Evolutionary conservation across 2,329 filamentous ascomycete genomes (phyloP).

Genomic region (Stemphylium beticola): DNA sequence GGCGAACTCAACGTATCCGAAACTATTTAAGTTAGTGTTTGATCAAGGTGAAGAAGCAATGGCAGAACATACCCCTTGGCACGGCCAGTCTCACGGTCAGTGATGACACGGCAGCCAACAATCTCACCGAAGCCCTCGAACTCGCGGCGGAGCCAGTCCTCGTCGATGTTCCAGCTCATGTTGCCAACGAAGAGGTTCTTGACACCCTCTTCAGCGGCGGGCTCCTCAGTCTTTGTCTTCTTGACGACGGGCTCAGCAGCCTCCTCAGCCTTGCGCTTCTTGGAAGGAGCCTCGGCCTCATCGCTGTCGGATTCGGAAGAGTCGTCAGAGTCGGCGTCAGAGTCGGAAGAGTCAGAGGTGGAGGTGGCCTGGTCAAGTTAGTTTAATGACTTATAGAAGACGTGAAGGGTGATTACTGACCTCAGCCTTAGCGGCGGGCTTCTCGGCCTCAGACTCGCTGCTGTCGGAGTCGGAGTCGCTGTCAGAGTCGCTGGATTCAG

Average conservation of each 20-base stretch:
- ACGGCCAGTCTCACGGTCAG: conserved; percentile 78
- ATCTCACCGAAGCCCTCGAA: conserved; percentile 82
- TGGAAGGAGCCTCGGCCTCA: conserved; percentile 54
- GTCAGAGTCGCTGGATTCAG: conserved; percentile 46
- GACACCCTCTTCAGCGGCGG: conserved; percentile 54
- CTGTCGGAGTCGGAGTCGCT: conserved; percentile 28
- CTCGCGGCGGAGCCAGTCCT: conserved; percentile 78
- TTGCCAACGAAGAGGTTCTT: conserved; percentile 87
- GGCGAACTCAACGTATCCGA: conserved; percentile 90
- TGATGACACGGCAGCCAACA: conserved; percentile 77
- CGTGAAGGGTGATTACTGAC: conserved; percentile 35
- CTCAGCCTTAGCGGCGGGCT: conserved; percentile 34
- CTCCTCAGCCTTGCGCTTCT: conserved; percentile 72
- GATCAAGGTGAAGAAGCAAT: background rate
- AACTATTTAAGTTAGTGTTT: conserved; percentile 55
- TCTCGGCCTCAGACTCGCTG: conserved; percentile 38
- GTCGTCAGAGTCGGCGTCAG: conserved; percentile 47
- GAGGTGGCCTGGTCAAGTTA: conserved; percentile 35
- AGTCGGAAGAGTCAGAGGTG: conserved; percentile 19
- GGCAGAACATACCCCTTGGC: conserved; percentile 71
- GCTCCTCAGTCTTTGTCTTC: conserved; percentile 69
- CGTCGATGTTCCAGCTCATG: conserved; percentile 89
- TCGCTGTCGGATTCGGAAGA: conserved; percentile 41
- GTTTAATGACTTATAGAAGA: background rate
- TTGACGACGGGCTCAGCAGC: conserved; percentile 62